These are phyloP conservation scores for Colletotrichum sidae DNA, from an alignment of 2,329 filamentous ascomycete genomes.

Conservation along the genomic window DNA sequence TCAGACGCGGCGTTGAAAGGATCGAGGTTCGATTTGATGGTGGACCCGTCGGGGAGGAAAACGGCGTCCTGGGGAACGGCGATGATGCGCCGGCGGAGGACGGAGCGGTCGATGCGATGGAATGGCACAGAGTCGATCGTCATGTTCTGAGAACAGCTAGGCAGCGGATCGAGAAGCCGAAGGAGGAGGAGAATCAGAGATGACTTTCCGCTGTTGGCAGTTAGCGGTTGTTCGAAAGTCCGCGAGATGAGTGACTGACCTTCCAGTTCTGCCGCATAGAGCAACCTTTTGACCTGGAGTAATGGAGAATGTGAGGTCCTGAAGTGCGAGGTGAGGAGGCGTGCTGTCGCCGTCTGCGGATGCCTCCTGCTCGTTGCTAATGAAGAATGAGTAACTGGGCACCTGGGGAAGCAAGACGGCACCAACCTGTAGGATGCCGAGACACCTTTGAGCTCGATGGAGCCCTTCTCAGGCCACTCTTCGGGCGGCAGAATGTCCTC, in stretches of 20 bases:
- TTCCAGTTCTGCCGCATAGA: conserved; percentile 42
- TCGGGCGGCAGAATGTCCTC: conserved; percentile 28
- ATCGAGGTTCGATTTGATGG: conserved; percentile 52
- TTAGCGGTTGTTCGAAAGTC: not conserved
- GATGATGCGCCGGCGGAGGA: conserved; percentile 55
- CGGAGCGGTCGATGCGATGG: conserved; percentile 48
- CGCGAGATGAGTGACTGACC: conserved; percentile 18
- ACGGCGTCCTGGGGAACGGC: conserved; percentile 61
- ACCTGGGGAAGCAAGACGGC: not conserved
- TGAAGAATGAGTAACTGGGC: not conserved
- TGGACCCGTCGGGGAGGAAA: conserved; percentile 54
- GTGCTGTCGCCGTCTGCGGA: not conserved
- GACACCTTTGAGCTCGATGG: conserved; percentile 37
- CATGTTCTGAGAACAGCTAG: conserved; percentile 40
- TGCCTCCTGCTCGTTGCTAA: conserved; percentile 23
- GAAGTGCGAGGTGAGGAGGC: conserved; percentile 24
- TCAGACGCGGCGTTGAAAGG: conserved; percentile 42
- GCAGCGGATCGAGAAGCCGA: conserved; percentile 47
- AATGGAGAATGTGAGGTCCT: conserved; percentile 34
- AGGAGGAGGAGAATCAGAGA: conserved; percentile 48
- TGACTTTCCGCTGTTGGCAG: conserved; percentile 47
- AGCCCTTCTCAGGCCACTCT: conserved; percentile 38
- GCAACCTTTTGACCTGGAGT: conserved; percentile 39
- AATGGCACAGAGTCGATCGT: conserved; percentile 53
- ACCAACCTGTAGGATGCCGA: conserved; percentile 37